Evolutionary conservation across 441 rosid species (phyloP).

Genomic region (Pelargonium myrrhifolium): DNA sequence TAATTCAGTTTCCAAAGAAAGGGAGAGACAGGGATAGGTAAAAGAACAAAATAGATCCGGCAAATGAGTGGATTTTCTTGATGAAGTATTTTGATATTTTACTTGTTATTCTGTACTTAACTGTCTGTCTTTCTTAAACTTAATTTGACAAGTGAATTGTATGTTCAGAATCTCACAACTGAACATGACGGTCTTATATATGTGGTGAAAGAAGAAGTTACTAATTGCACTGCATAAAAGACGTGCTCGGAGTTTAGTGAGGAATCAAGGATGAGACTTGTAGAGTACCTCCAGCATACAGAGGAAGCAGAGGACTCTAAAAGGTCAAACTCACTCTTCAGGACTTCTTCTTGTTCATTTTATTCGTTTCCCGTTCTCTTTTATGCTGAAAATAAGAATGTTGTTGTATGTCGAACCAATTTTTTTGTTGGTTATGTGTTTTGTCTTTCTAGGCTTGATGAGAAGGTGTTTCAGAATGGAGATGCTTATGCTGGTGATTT

Average conservation of each 20-base stretch:
- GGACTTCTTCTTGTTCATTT: neutral
- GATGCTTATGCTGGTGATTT: constrained; percentile 61
- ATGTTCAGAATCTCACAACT: neutral
- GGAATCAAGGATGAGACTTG: neutral
- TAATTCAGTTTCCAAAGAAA: neutral
- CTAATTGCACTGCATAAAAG: neutral
- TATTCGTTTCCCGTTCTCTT: neutral
- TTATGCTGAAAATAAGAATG: neutral
- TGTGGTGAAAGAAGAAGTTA: neutral
- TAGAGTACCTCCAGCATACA: constrained; percentile 9
- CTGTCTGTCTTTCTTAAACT: neutral
- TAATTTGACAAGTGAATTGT: neutral
- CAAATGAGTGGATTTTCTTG: neutral
- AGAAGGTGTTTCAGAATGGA: constrained; percentile 53
- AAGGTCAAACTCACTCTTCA: constrained; percentile 25
- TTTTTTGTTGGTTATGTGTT: constrained; percentile 3
- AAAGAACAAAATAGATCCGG: neutral
- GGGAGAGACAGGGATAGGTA: neutral
- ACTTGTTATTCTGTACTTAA: neutral
- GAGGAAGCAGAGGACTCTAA: constrained; percentile 27
- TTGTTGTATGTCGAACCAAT: neutral
- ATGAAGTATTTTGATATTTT: neutral
- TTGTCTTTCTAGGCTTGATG: constrained; percentile 35
- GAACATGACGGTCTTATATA: neutral
- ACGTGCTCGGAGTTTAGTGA: neutral